Evolutionary conservation across 495 filamentous ascomycete genomes (phyloP), one percentile per base, ranked within the genome.

Genomic region (Hypoxylon crocopeplum): DNA sequence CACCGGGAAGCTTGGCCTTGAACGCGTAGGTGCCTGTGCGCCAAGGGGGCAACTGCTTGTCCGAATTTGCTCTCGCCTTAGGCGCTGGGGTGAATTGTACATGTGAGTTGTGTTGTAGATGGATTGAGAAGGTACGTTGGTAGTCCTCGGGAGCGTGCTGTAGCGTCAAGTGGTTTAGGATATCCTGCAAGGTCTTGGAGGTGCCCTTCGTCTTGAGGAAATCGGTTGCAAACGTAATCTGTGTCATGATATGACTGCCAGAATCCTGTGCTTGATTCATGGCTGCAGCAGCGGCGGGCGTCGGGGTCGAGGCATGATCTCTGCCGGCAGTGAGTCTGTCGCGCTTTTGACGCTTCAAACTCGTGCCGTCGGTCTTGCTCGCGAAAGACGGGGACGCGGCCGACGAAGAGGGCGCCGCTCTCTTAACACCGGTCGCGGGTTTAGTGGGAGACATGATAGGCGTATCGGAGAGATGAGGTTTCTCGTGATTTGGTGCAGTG

Each of bases 211-310:
- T 76, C 68, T 94, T 94, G 67, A 98, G 87, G 69, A 90, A 89
- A 7, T 89, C 82, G 70, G 96, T 86, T 5, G 89, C 89, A 71
- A 91, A 94, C 50, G 85, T 79, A 50, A 97, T 84, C 62, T 96
- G 87, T 7, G 90, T 93, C 80, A 90, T 87, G 69, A 93, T 85
- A 69, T 90, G 86, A 41, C 82, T 81, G 57, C 91, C 92, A 22
- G 83, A 88, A 55, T 90, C 89, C 88, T 88, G 54, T 81, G 82
- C 67, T 84, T n/a, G n/a, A n/a, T n/a, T n/a, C n/a, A 87, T 48
- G 72, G 70, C 47, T 81, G 85, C 48, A 66, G 74, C 33, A 64
- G 68, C 65, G 1, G 68, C 74, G 34, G 74, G 77, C 0, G 81
- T 82, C 6, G 79, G 73, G 7, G 73, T 76, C 5, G 79, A 78